Base-by-base conservation (phyloP, 495 filamentous ascomycete genomes). In the Penicillium antarcticum region DNA sequence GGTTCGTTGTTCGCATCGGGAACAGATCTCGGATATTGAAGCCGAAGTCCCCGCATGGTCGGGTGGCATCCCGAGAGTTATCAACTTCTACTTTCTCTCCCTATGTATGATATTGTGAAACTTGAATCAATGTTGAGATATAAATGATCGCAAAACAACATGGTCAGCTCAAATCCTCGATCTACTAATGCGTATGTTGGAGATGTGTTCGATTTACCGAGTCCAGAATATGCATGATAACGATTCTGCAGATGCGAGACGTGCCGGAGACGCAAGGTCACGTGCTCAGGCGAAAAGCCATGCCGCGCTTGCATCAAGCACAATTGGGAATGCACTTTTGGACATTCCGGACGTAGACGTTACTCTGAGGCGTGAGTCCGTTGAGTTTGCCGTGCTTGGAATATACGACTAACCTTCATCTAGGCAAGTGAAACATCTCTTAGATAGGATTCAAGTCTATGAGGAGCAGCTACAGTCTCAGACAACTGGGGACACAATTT, bases 201-300 rank as follows among this genome's bases (percentile, higher is more conserved):
- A 4, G 40, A 41, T 3, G 7, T 3, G 13, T n/a, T 41, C 11
- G 13, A 19, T 16, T 16, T 24, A 13, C 26, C 8, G 42, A 17
- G 2, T 31, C 46, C n/a, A 17, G 8, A 12, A 6, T 11, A 18
- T 45, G 40, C 2, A 31, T 40, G 36, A 43, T 56, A 35, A 56
- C 42, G 45, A 37, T 34, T 23, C 23, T 9, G 16, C 32, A 62
- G 60, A 47, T 62, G 60, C 23, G 60, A 62, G 32, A 51, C 56
- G 26, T 62, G 60, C 12, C 60, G 60, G 4, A 51, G 46, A 24
- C 52, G 60, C 29, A 62, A 62, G 21, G 60, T 62, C 3, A 62
- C 56, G 37, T 62, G 52, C 17, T 56, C 56, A 19, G 60, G 60
- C 14, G 56, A 56, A 0, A 53, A 56, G 39, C 60, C 60, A 9